Evolutionary conservation across 768 basidiomycete species (phyloP).

Genomic region (Amanita rubescens): DNA sequence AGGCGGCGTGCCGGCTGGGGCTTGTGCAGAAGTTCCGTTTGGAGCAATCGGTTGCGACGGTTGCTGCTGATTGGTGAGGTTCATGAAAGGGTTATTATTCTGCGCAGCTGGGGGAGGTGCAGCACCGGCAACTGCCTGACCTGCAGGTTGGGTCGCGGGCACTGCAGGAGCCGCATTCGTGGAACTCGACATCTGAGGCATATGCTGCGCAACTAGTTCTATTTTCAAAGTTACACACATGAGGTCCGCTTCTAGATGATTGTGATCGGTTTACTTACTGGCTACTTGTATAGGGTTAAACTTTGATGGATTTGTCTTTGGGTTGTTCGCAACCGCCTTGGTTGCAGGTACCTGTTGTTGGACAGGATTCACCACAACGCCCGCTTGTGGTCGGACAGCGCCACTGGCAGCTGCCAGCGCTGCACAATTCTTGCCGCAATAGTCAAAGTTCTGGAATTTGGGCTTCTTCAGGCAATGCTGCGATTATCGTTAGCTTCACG

Average conservation of each 20-base stretch:
- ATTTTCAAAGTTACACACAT: background rate
- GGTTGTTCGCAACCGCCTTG: constrained; percentile 11
- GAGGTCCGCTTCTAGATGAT: background rate
- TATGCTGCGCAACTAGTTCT: constrained; percentile 41
- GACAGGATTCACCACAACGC: background rate
- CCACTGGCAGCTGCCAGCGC: constrained; percentile 28
- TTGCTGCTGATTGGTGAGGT: constrained; percentile 12
- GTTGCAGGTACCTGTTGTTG: background rate
- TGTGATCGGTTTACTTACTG: constrained; percentile 23
- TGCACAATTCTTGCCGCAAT: constrained; percentile 61
- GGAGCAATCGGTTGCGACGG: background rate
- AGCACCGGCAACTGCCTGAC: constrained; percentile 1
- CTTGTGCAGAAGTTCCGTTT: background rate
- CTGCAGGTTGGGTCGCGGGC: constrained; percentile 5
- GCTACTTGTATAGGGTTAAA: constrained; percentile 34
- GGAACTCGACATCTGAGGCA: constrained; percentile 36
- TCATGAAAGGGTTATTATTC: constrained; percentile 27
- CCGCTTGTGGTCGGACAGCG: constrained; percentile 8
- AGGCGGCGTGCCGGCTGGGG: constrained; percentile 23
- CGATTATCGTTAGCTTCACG: background rate
- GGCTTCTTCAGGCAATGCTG: constrained; percentile 53
- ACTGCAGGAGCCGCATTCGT: background rate
- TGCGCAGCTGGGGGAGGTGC: background rate
- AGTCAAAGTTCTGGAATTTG: constrained; percentile 52
- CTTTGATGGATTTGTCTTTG: background rate